Base-by-base conservation (phyloP, 2,329 filamentous ascomycete genomes). In the Penicillium griseofulvum region DNA sequence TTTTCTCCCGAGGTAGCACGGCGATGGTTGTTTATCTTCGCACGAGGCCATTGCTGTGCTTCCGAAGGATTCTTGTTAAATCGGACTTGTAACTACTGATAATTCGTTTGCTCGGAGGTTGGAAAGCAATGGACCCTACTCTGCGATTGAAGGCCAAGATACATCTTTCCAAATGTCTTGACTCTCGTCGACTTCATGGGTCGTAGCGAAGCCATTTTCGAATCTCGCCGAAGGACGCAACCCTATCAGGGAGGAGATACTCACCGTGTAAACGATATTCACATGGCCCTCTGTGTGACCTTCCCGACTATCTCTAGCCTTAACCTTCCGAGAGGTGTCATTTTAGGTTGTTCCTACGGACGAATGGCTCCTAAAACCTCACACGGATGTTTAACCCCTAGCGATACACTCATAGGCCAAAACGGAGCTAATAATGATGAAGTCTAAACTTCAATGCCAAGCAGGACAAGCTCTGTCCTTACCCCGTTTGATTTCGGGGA, bases 191-290 rank as follows among this genome's bases (percentile, higher is more conserved):
- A 43, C 24, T 26, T n/a, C 17, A 50, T 17, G 16, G 19, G 28
- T 37, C 17, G 19, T 45, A 41, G 6, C 17, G 12, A 16, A 1
- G 11, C 16, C 26, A 19, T 39, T 47, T 16, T 26, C 8, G 6
- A 53, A 52, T 41, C 12, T 49, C 44, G 22, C 44, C 50, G 43
- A 41, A 26, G 34, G n/a, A 41, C 37, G 50, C 19, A 49, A 49
- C 29, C 43, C 19, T 19, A 39, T 37, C 14, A 28, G 14, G 31
- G 49, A 47, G 4, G 37, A 36, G 17, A 29, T 24, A 52, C 43
- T 46, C 14, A 46, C 49, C 41, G 49, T 29, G 14, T 28, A 1
- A 29, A 46, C n/a, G 34, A 48, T 34, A 14, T 36, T 48, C 37
- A 42, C 29, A 49, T 42, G 36, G 24, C 4, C 45, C 22, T 14